Evolutionary conservation across 2,329 filamentous ascomycete genomes (phyloP).

Genomic region (Xylariaceae sp.): DNA sequence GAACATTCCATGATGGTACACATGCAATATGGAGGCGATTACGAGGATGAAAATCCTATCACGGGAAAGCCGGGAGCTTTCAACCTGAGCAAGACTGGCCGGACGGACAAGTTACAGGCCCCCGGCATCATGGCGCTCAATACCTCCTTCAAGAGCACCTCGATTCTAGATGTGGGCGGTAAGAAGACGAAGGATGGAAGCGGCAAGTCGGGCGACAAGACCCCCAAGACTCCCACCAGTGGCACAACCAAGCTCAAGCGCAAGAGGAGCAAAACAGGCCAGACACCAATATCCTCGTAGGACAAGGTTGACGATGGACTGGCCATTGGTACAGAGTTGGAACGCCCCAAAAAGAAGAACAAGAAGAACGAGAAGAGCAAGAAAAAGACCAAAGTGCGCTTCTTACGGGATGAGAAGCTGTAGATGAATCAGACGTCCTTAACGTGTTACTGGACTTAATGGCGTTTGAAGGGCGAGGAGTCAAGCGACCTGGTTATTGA

Average conservation of each 20-base stretch:
- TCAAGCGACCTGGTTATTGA: slow-evolving; percentile 19
- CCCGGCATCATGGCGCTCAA: slow-evolving; percentile 24
- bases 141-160: slow-evolving; percentile 26
- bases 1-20: slow-evolving; percentile 56
- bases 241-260: slow-evolving; percentile 19
- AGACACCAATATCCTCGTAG: slow-evolving; percentile 21
- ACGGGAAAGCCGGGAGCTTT: slow-evolving; percentile 62
- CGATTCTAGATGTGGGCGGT: slow-evolving; percentile 20
- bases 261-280: slow-evolving; percentile 22
- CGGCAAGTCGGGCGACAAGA: slow-evolving; percentile 29
- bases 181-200: slow-evolving; percentile 27
- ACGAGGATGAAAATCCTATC: slow-evolving; percentile 64
- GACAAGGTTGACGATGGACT: neutral
- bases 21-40: slow-evolving; percentile 56
- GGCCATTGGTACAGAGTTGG: neutral
- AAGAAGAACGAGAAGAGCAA: neutral
- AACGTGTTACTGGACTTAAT: neutral
- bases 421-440: neutral
- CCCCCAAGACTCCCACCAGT: slow-evolving; percentile 33
- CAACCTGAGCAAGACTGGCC: slow-evolving; percentile 57
- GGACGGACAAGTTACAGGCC: slow-evolving; percentile 39
- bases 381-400: no score
- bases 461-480: slow-evolving; percentile 5
- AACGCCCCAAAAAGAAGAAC: neutral
- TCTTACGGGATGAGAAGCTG: neutral